Evolutionary conservation across 2,329 filamentous ascomycete genomes (phyloP), one percentile per base, ranked within the genome.

Genomic region (Diplodia mutila): DNA sequence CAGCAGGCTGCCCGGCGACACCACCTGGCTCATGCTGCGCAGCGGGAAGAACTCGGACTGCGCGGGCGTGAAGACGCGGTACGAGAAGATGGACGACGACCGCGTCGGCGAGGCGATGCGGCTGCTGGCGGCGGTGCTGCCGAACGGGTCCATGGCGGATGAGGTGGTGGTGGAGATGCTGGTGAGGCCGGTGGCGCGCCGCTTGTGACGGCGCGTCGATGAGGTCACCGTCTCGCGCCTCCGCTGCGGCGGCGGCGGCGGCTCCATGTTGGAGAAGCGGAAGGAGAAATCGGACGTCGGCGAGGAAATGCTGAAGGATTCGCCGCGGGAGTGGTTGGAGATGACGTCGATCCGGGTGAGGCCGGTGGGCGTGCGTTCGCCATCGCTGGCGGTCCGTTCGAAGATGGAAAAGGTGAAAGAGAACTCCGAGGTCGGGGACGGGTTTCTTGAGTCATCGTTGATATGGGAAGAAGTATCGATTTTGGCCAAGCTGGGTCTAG

Each of bases 321-420:
- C 55, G 34, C 55, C 55, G 34, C 55, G 34, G 6, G 55, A 59
- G 23, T 59, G 55, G 37, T 46, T 46, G 21, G 55, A 59, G n/a
- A 46, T 29, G 21, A 46, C 55, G 37, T 46, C 55, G 55, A 59
- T 59, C 34, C 55, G 25, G 37, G 55, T 59, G 21, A 59, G 23
- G 37, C 32, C 55, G 3, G 55, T 59, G 5, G 55, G 55, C 32
- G 55, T 59, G n/a, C 34, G 23, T 6, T 59, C 55, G 55, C 55
- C 55, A 46, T 59, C 55, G 55, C 55, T 59, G 8, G 23, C 34
- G 16, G 55, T 59, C 23, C 23, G 37, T 16, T 59, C 55, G 55
- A 59, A 37, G 37, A 46, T 46, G 37, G 57, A 61, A 42, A 48
- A 61, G 29, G 42, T 63, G 21, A 63, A 63, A 4, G 59, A 63